These are phyloP conservation scores for Xylariaceae sp. DNA, from an alignment of 2,329 filamentous ascomycete species.

Conservation along the genomic window DNA sequence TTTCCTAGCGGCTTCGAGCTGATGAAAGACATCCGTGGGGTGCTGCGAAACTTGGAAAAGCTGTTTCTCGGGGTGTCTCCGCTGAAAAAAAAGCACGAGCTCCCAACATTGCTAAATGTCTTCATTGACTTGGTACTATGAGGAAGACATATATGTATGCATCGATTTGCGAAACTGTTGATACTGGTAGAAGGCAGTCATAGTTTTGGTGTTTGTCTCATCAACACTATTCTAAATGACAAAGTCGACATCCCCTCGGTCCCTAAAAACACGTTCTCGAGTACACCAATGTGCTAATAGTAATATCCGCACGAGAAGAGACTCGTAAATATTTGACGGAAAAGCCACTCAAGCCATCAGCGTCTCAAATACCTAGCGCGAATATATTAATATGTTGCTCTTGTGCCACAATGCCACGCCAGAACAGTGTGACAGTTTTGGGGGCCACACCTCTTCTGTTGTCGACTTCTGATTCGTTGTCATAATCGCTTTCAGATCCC, in stretches of 20 bases:
- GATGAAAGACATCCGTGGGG: neutral
- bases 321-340: slow-evolving; percentile 33
- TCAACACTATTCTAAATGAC: neutral
- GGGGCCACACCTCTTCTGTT: slow-evolving; percentile 8
- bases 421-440: slow-evolving; percentile 35
- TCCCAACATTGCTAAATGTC: no score
- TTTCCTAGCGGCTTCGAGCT: slow-evolving; percentile 5
- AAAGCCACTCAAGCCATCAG: slow-evolving; percentile 42
- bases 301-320: slow-evolving; percentile 26
- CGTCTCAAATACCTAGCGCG: slow-evolving; percentile 39
- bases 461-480: slow-evolving; percentile 26
- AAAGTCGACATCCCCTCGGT: neutral
- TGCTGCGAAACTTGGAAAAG: slow-evolving; percentile 10
- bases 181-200: no score
- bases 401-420: slow-evolving; percentile 42
- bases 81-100: neutral
- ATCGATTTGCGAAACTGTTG: no score
- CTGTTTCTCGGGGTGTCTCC: neutral
- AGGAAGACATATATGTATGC: no score
- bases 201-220: neutral
- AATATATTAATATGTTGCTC: slow-evolving; percentile 39
- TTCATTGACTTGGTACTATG: no score
- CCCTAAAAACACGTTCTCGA: slow-evolving; percentile 2
- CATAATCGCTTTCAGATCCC: slow-evolving; percentile 26
- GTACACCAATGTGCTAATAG: slow-evolving; percentile 1